Percentiles rank a stretch among this genome's conserved stretches.
phyloP scores from a whole-genome alignment of 306 rosid species.

The Purshia tridentata region DNA sequence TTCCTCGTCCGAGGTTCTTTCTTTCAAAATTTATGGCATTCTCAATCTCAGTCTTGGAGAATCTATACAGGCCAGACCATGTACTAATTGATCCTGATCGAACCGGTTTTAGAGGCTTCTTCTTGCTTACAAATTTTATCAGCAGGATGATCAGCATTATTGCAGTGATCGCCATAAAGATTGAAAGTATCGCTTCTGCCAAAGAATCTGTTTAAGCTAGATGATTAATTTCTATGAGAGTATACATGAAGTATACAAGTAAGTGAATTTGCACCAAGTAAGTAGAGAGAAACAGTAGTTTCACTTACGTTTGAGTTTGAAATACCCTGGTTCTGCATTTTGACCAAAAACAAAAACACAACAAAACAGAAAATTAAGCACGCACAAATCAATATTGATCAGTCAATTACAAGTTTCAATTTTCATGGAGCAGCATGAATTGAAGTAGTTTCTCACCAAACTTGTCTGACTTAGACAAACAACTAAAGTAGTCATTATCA shows the following conservation, averaged over 20 bases:
- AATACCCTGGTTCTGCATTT: constrained; percentile 29
- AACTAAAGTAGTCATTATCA: constrained; percentile 39
- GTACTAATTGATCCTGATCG: constrained; percentile 26
- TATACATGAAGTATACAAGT: background rate
- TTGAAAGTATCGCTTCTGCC: constrained; percentile 30
- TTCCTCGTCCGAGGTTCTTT: constrained; percentile 68
- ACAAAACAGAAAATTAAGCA: background rate
- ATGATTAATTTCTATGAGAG: background rate
- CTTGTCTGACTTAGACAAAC: constrained; percentile 34
- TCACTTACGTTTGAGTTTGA: constrained; percentile 42
- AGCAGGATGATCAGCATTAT: constrained; percentile 34
- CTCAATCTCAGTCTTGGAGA: constrained; percentile 70
- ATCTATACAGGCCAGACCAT: constrained; percentile 75
- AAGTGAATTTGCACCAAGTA: background rate
- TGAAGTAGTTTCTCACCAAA: constrained; percentile 35
- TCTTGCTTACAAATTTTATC: constrained; percentile 44
- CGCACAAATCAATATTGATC: background rate
- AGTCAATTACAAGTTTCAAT: background rate
- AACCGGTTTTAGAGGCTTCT: constrained; percentile 33
- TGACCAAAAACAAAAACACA: constrained; percentile 7
- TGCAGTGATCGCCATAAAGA: constrained; percentile 13
- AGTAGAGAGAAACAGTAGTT: background rate
- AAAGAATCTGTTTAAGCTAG: constrained; percentile 20
- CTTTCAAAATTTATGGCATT: constrained; percentile 52
- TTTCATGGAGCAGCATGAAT: background rate